Evolutionary conservation across 331 rosid species (phyloP), one percentile per base, ranked within the genome.

Genomic region (Arachis monticola): DNA sequence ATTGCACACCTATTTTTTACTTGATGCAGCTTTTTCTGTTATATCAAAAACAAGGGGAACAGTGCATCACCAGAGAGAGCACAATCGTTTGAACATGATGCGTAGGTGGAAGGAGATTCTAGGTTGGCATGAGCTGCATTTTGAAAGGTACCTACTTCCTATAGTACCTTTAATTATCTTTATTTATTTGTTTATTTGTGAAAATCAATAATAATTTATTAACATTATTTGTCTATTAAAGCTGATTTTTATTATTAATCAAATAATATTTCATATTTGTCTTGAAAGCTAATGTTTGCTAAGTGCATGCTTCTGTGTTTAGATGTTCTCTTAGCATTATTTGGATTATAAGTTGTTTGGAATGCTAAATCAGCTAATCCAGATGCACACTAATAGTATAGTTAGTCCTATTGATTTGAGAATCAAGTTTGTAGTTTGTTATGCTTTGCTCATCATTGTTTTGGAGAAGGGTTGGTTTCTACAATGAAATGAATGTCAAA

Each of bases 1-100:
- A 74, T 81, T 91, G 83, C 98, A 90, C 75, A 90, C 97, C 44
- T 94, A 87, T 81, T 94, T 94, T 87, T 96, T 94, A 70, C 86
- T 94, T 40, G 98, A 91, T 83, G 95, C 97, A 12, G 80, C 92
- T 4, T 91, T 84, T 83, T 87, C 91, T 38, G 81, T 79, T 77
- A 2, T 87, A 12, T 80, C 84, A 5, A 88, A 86, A 85, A 79
- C 87, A 4, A 47, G 80, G 0, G 88, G 86, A 76, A 70, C 80
- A n/a, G 51, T 81, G 85, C 82, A 78, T 53, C 69, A 80, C 65
- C 75, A 74, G 68, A 76, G 86, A 74, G 90, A 67, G 3, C 80
- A 13, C 60, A 80, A 85, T 73, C 60, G 67, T 38, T 42, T 70
- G 50, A 82, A 76, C 60, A 67, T 63, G 60, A 41, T 79, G 77